A percentile compares a stretch with the other conserved stretches of the same genome.
phyloP scores from a whole-genome alignment of 352 stramenopile genomes.

The Pythium chondricola region DNA sequence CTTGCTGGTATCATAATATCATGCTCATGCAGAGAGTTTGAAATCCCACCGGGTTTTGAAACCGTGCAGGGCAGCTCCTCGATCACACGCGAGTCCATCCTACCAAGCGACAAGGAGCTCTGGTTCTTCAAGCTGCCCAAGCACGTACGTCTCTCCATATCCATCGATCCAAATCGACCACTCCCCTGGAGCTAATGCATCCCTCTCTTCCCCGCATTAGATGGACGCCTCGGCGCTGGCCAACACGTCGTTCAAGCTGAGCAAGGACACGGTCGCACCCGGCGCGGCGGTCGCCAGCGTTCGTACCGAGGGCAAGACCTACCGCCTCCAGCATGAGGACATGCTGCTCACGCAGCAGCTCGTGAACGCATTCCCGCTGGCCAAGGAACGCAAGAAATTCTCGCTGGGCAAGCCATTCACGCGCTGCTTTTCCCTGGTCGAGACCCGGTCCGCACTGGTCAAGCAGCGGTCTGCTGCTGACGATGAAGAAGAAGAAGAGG shows the following conservation, averaged over 20 bases:
- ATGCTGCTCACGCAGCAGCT: slow-evolving; percentile 61
- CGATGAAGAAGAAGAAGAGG: slow-evolving; percentile 40
- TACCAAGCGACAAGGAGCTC: slow-evolving; percentile 73
- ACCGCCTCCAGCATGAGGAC: slow-evolving; percentile 53
- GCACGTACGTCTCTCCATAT: slow-evolving; percentile 34
- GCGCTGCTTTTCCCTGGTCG: slow-evolving; percentile 65
- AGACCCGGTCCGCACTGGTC: slow-evolving; percentile 24
- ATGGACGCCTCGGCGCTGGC: slow-evolving; percentile 60
- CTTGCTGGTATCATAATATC: too few relatives aligned
- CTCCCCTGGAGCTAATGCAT: not conserved
- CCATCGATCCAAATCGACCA: not conserved
- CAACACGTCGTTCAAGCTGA: slow-evolving; percentile 66
- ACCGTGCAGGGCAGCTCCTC: slow-evolving; percentile 48
- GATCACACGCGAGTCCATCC: slow-evolving; percentile 53
- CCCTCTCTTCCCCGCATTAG: too few relatives aligned
- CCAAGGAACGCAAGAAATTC: slow-evolving; percentile 50
- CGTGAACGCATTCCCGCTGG: slow-evolving; percentile 63
- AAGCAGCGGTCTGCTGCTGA: slow-evolving; percentile 4
- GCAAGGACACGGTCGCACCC: slow-evolving; percentile 14
- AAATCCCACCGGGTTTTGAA: slow-evolving; percentile 71
- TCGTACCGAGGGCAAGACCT: slow-evolving; percentile 39
- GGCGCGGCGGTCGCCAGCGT: slow-evolving; percentile 42
- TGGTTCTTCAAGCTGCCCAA: slow-evolving; percentile 85
- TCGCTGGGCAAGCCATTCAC: slow-evolving; percentile 69
- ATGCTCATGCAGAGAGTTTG: slow-evolving; percentile 70